Base-by-base conservation (phyloP, 805 yeast species). In the Cyberlindnera misumaiensis region DNA sequence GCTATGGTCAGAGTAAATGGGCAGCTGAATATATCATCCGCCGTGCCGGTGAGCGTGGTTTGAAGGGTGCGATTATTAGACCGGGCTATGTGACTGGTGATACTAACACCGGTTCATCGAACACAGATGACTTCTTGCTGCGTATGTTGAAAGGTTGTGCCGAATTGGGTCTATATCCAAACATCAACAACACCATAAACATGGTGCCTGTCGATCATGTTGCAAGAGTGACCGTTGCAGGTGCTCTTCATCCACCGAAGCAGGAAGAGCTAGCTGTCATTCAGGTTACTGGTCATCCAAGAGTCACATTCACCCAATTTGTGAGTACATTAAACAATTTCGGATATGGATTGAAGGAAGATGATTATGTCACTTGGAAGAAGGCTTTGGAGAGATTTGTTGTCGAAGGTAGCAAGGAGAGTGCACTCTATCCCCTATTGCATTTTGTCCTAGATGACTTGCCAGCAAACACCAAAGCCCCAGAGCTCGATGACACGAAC, bases 131-230 rank as follows among this genome's bases (percentile, higher is more conserved):
- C 63, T 93, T 90, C 80, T 68, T 93, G 55, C 68, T 90, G 47
- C 76, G 99, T 62, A 83, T 89, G 84, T 69, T 93, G 66, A 93
- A 93, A 69, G 97, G 99, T 25, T 81, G 94, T 62, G 80, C 80
- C 38, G 95, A 93, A 63, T 64, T 94, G 42, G 95, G 96, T 10
- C 67, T 70, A 35, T 82, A 75, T 51, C 98, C 99, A 26, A 83
- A 83, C 53, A 88, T 93, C 48, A 62, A 75, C 48, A 93, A 93
- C 68, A 75, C 80, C 34, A 95, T 90, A 28, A 93, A 93, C 63
- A 87, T 89, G 83, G 97, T 87, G 16, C 98, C 98, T 3, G 98
- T 93, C 32, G 97, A 94, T 53, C 98, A 93, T 55, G 98, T 93
- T 48, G 97, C 99, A 1, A 74, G 95, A 34, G 85, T 88, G 17